phyloP scores from a whole-genome alignment of 306 rosid genomes.

The Acacia confusa region DNA sequence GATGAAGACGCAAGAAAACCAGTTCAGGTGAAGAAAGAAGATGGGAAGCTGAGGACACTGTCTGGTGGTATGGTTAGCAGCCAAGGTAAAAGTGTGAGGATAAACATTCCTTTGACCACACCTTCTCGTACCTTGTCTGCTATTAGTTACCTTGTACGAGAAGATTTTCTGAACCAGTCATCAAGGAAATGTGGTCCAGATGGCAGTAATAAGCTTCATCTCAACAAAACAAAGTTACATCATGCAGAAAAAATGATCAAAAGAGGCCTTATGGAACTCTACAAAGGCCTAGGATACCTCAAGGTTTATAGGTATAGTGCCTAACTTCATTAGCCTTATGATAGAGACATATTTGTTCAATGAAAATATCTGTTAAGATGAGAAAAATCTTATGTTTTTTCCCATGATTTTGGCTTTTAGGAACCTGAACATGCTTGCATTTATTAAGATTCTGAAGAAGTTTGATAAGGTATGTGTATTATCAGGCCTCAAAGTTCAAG shows the following conservation, averaged over 20 bases:
- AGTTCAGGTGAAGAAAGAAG: slow-evolving; percentile 49
- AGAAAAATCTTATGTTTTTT: slow-evolving; percentile 33
- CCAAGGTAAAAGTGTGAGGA: slow-evolving; percentile 85
- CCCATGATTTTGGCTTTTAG: slow-evolving; percentile 45
- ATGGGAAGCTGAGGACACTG: slow-evolving; percentile 52
- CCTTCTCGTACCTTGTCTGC: slow-evolving; percentile 91
- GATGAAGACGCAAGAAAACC: slow-evolving; percentile 51
- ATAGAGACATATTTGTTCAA: not conserved
- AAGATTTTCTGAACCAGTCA: slow-evolving; percentile 74
- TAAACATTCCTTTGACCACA: slow-evolving; percentile 89
- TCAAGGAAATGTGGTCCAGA: slow-evolving; percentile 70
- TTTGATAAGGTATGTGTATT: slow-evolving; percentile 80
- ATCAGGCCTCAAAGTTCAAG: slow-evolving; percentile 20
- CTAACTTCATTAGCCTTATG: slow-evolving; percentile 2
- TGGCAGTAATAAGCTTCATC: slow-evolving; percentile 60
- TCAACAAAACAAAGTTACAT: slow-evolving; percentile 72
- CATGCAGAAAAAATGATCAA: slow-evolving; percentile 96
- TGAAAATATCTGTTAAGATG: not conserved
- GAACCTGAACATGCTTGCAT: slow-evolving; percentile 94
- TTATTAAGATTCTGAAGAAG: slow-evolving; percentile 90
- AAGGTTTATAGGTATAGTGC: slow-evolving; percentile 74
- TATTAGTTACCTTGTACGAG: slow-evolving; percentile 77
- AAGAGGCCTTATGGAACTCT: slow-evolving; percentile 90
- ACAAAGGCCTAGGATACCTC: slow-evolving; percentile 88
- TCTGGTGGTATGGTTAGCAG: slow-evolving; percentile 61